phyloP scores from a whole-genome alignment of 1,284 basidiomycete genomes.

The Neolentinus lepideus region DNA sequence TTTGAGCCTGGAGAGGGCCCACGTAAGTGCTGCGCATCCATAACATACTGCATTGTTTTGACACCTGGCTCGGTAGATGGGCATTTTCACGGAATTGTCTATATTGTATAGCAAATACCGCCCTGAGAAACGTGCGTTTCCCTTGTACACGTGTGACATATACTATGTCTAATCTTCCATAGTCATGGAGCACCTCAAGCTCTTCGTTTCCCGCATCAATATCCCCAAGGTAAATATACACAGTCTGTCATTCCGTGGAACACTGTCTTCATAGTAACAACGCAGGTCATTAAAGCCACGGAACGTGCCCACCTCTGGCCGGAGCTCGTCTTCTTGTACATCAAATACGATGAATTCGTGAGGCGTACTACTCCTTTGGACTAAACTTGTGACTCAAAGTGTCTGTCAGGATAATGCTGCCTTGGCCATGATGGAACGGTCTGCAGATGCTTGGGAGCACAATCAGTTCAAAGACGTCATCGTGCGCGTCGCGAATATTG shows the following conservation, averaged over 20 bases:
- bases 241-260: conserved; percentile 3
- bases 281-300: conserved; percentile 85
- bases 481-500: conserved; percentile 94
- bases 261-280: conserved; percentile 1
- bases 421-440: conserved; percentile 95
- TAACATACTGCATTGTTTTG: not conserved
- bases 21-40: conserved; percentile 47
- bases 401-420: conserved; percentile 81
- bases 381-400: conserved; percentile 6
- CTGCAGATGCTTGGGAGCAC: conserved; percentile 97
- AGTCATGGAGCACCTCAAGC: conserved; percentile 98
- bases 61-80: conserved; percentile 47
- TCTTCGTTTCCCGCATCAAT: conserved; percentile 97
- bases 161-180: not conserved
- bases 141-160: not conserved
- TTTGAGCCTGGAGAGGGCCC: conserved; percentile 91
- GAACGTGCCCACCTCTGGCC: conserved; percentile 98
- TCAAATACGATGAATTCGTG: conserved; percentile 95
- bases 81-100: conserved; percentile 92
- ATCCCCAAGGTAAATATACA: conserved; percentile 59
- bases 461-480: conserved; percentile 98
- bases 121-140: conserved; percentile 77
- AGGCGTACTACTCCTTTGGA: not conserved
- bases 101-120: conserved; percentile 95
- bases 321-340: conserved; percentile 97